Base-by-base conservation (phyloP, 1,284 basidiomycete species). In the Agaricales sp. region DNA sequence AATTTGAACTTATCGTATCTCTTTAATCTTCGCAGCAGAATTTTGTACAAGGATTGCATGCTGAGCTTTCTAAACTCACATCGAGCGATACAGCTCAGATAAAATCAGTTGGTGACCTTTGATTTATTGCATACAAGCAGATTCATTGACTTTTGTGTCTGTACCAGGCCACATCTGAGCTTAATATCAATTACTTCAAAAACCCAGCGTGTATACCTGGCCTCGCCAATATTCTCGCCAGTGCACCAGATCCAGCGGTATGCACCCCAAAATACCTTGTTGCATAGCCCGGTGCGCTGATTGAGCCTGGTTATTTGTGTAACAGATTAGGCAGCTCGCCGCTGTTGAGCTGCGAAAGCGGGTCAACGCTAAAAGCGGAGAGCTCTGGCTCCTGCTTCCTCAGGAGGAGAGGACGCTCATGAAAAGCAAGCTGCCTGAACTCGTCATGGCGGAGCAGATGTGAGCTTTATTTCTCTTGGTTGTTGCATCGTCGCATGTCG, bases 271-370 rank as follows among this genome's bases (percentile, higher is more conserved):
- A 45, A n/a, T 13, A 24, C 38, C 18, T 30, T 23, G 44, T 6
- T 47, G 30, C 14, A 48, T 3, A 43, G 44, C 52, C 41, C 37
- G 44, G n/a, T n/a, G n/a, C 45, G 25, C 45, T 55, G 49, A 52
- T 53, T 43, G 47, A 50, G 37, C 19, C 45, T 19, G 43, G 50
- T 38, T 24, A 49, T 45, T 35, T 49, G 38, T 44, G 24, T n/a
- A 12, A 23, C 53, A 96, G 92, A 84, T 97, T 53, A 90, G 95
- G 50, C 96, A 99, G 81, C 80, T 99, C 19, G 91, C 94, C 46
- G 92, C 94, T n/a, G 94, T 99, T 51, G 96, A 99, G 71, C 75
- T 98, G 61, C 78, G 96, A 57, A 99, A 99, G 75, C 87, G 95
- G 53, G 78, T 99, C 51, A 67, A 75, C 21, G 78, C 82, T 64